phyloP scores from a whole-genome alignment of 2,329 filamentous ascomycete species.

The Penicillium sp. region DNA sequence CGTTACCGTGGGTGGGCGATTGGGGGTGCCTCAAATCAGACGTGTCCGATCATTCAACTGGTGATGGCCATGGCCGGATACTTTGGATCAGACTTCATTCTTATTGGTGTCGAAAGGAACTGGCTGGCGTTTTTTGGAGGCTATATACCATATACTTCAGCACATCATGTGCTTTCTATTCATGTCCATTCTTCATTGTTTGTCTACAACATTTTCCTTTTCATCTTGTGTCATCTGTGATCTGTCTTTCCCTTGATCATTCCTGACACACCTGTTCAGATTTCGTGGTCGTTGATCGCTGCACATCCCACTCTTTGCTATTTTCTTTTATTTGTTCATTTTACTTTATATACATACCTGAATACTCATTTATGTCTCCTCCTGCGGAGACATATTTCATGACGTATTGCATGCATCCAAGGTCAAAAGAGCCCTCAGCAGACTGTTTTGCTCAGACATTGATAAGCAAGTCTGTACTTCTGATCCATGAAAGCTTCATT shows the following conservation, averaged over 20 bases:
- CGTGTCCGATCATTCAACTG: background rate
- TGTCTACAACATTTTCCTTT: background rate
- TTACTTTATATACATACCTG: too few species aligned
- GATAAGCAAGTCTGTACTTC: too few species aligned
- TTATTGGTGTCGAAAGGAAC: background rate
- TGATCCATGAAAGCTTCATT: too few species aligned
- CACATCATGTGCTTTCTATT: background rate
- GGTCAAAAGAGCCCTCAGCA: too few species aligned
- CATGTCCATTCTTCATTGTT: background rate
- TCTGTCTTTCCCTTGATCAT: background rate
- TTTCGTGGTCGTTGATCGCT: background rate
- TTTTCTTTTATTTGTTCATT: too few species aligned
- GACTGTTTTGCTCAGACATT: too few species aligned
- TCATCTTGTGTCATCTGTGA: background rate
- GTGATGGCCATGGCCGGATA: background rate
- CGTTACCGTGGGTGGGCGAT: background rate
- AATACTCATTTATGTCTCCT: too few species aligned
- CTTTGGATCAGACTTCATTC: background rate
- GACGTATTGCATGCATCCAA: too few species aligned
- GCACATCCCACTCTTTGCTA: too few species aligned
- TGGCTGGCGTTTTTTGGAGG: background rate
- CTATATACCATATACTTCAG: background rate
- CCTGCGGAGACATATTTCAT: too few species aligned
- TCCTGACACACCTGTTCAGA: background rate
- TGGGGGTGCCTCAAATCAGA: background rate